Base-by-base conservation (phyloP, 805 yeast species). In the Candida orba region DNA sequence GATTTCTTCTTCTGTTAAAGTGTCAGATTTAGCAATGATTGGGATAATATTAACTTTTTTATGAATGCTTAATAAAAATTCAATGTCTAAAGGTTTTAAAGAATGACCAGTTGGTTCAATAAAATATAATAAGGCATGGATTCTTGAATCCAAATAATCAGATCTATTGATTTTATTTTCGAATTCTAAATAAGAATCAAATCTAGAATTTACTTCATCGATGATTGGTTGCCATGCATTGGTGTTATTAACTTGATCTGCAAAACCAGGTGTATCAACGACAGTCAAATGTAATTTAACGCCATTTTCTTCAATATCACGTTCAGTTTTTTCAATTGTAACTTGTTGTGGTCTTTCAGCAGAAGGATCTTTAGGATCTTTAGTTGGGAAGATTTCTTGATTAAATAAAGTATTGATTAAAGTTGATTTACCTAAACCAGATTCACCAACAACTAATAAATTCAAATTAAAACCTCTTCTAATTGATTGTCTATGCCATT, bases 101-200 rank as follows among this genome's bases (percentile, higher is more conserved):
- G 86, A 79, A 67, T 93, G 99, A 48, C 96, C 98, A 23, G 97
- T 90, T 54, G 99, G 99, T 67, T 91, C 96, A 58, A 93, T 85
- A 57, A 93, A 91, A 67, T 90, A 93, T 50, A 93, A 68, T 62
- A 89, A 79, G 30, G 96, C 98, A 64, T 93, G 99, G 47, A 93
- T 78, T 59, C 99, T 81, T 58, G 81, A 76, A 66, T 93, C 99
- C 45, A 68, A 73, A 50, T 82, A 73, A 17, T 76, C 64, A 12
- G 84, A 68, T 64, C 97, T 79, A 65, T 79, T 80, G 47, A 87
- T 75, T 60, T 82, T 80, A 58, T 87, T 87, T 70, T 93, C 99
- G 40, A 80, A 78, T 66, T 93, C 98, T 66, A 93, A 78, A 63
- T 81, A 91, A 50, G 77, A 74, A 66, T 93, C 96, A 62, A 83